phyloP scores from a whole-genome alignment of 352 stramenopile genomes.

The Pythium coloratum region DNA sequence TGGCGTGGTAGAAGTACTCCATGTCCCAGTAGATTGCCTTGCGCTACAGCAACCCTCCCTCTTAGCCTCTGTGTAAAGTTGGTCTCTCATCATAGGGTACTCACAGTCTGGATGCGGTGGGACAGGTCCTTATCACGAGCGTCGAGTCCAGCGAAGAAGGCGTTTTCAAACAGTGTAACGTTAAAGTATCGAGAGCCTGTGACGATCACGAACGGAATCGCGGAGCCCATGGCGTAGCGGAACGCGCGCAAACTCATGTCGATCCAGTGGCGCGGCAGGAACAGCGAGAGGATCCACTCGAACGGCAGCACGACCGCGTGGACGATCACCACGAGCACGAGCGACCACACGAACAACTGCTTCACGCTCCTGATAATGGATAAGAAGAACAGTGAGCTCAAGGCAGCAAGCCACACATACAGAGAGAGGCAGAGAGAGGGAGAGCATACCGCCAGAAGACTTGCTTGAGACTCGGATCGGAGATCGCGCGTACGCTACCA shows the following conservation, averaged over 20 bases:
- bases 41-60: constrained; percentile 24
- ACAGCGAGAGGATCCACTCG: constrained; percentile 53
- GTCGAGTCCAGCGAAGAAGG: constrained; percentile 64
- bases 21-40: constrained; percentile 73
- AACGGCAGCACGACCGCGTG: constrained; percentile 53
- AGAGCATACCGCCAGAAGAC: constrained; percentile 45
- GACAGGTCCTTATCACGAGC: constrained; percentile 43
- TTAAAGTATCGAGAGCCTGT: constrained; percentile 55
- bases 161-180: constrained; percentile 66
- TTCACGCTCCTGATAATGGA: constrained; percentile 43
- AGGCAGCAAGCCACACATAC: constrained; percentile 1
- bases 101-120: constrained; percentile 41
- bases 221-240: constrained; percentile 48
- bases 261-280: constrained; percentile 41
- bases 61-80: background rate
- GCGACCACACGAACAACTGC: constrained; percentile 47
- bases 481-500: constrained; percentile 37
- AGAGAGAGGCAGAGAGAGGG: too few relatives aligned
- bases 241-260: constrained; percentile 51
- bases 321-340: constrained; percentile 51
- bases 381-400: constrained; percentile 8
- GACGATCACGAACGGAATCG: constrained; percentile 58
- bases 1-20: constrained; percentile 62
- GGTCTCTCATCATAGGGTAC: background rate
- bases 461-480: constrained; percentile 41